A percentile compares a stretch with the other conserved stretches of the same genome.
Conservation (phyloP, 1,284 basidiomycete genomes). For the Ustilago cynodontis region DNA sequence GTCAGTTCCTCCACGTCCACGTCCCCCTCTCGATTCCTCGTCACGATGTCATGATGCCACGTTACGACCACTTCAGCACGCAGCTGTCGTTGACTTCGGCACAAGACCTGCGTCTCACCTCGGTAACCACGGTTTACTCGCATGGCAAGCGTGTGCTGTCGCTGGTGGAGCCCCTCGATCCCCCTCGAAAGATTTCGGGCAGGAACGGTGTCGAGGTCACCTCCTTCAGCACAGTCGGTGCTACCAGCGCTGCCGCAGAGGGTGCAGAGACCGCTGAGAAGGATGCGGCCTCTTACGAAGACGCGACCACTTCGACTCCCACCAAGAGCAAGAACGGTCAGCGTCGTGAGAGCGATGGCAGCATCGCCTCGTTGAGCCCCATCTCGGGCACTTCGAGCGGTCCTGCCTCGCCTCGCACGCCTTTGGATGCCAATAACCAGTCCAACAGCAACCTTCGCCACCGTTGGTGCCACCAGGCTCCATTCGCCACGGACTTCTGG, state of each 20-base stretch:
- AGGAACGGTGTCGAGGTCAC: constrained; percentile 42
- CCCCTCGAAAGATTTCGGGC: constrained; percentile 61
- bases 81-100: constrained; percentile 66
- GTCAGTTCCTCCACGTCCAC: constrained; percentile 71
- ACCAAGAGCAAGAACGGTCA: constrained; percentile 33
- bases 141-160: constrained; percentile 68
- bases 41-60: constrained; percentile 57
- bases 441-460: constrained; percentile 49
- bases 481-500: constrained; percentile 70
- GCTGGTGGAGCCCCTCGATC: constrained; percentile 65
- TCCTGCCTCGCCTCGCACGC: constrained; percentile 45
- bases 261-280: constrained; percentile 12
- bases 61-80: constrained; percentile 64
- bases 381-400: constrained; percentile 43
- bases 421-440: constrained; percentile 43
- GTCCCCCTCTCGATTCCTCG: constrained; percentile 70
- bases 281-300: constrained; percentile 10
- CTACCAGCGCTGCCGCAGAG: constrained; percentile 5
- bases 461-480: constrained; percentile 66
- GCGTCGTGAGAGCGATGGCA: constrained; percentile 42
- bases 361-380: constrained; percentile 43
- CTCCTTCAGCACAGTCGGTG: constrained; percentile 20
- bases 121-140: constrained; percentile 70
- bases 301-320: constrained; percentile 24
- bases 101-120: constrained; percentile 58